phyloP scores from a whole-genome alignment of 306 rosid species.

The Cucumis sativus region Cucumber_9930_V3 NC_026658.2:1372001-1372500 shows the following conservation, averaged over 20 bases:
- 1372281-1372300: slow-evolving; percentile 18
- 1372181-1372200: slow-evolving; percentile 45
- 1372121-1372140: neutral
- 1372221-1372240: slow-evolving; percentile 20
- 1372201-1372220: slow-evolving; percentile 43
- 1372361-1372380: neutral
- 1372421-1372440: neutral
- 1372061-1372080: neutral
- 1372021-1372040: neutral
- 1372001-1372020: neutral
- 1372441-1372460: neutral
- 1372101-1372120: neutral
- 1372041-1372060: neutral
- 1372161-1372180: neutral
- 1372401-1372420: neutral
- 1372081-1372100: neutral
- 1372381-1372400: neutral
- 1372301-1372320: too few relatives aligned
- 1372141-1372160: slow-evolving; percentile 7
- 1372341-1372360: neutral
- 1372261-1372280: slow-evolving; percentile 6
- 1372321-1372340: neutral
- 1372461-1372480: neutral
- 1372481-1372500: neutral
- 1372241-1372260: slow-evolving; percentile 19